Evolutionary conservation across 257 asterid genomes (phyloP).

Genomic region (Penstemon eatonii): DNA sequence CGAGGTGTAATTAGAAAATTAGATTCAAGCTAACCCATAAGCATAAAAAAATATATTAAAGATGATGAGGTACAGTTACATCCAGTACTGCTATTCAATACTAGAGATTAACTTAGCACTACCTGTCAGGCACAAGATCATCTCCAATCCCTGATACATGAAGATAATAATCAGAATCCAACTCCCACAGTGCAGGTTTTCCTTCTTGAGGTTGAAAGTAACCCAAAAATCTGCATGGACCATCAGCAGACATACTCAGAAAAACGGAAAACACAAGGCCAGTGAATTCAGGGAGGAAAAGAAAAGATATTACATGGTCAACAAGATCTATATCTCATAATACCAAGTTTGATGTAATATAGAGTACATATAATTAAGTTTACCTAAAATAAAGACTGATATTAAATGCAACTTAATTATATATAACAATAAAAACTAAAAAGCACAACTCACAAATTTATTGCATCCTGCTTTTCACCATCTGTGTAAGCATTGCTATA

Average conservation of each 20-base stretch:
- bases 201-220: constrained; percentile 98
- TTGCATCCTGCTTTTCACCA: constrained; percentile 99
- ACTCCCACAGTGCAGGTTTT: constrained; percentile 96
- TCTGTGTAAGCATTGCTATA: constrained; percentile 98
- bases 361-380: constrained; percentile 13
- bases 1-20: background rate
- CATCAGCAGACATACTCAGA: constrained; percentile 32
- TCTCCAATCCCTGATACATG: constrained; percentile 96
- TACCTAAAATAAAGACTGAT: constrained; percentile 21
- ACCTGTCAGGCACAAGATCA: constrained; percentile 81
- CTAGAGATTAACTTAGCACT: constrained; percentile 23
- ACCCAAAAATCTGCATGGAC: constrained; percentile 80
- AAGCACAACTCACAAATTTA: constrained; percentile 69
- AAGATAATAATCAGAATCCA: constrained; percentile 99
- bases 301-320: constrained; percentile 16
- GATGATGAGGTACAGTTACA: background rate
- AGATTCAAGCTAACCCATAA: background rate
- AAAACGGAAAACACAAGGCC: constrained; percentile 13
- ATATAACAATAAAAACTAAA: background rate
- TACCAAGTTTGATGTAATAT: constrained; percentile 23
- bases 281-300: background rate
- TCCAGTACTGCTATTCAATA: background rate
- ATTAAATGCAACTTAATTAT: constrained; percentile 23
- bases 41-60: background rate
- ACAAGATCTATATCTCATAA: background rate